These are phyloP conservation scores for Dorcoceras hygrometricum DNA, from an alignment of 257 asterid species.

Conservation along the genomic window DNA sequence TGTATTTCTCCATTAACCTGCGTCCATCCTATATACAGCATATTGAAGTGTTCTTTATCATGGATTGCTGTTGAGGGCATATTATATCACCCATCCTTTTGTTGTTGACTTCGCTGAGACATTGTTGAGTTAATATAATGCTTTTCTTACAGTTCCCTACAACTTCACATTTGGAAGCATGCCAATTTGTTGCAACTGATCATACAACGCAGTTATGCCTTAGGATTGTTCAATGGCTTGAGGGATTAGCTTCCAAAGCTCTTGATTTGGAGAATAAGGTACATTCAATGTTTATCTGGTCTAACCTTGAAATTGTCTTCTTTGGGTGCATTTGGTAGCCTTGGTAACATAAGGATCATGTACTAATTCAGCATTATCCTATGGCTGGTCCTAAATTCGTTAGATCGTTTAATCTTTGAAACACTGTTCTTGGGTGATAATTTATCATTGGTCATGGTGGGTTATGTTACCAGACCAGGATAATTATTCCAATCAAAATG, in stretches of 20 bases:
- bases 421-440: too few species aligned
- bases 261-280: constrained; percentile 94
- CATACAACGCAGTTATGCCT: constrained; percentile 87
- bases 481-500: too few species aligned
- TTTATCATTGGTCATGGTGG: too few species aligned
- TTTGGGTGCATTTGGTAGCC: neutral
- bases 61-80: constrained; percentile 2
- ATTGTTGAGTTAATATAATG: constrained; percentile 25
- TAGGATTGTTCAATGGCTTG: constrained; percentile 97
- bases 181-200: constrained; percentile 67
- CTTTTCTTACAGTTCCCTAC: constrained; percentile 71
- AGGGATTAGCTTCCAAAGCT: constrained; percentile 90
- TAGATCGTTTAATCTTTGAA: too few species aligned
- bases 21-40: constrained; percentile 22
- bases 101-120: constrained; percentile 8
- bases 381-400: too few species aligned
- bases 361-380: too few species aligned
- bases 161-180: constrained; percentile 91
- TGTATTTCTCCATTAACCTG: constrained; percentile 4
- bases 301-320: constrained; percentile 16
- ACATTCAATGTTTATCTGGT: constrained; percentile 22
- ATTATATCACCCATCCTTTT: constrained; percentile 17
- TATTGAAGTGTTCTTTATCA: constrained; percentile 18
- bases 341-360: too few species aligned
- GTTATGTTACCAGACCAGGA: too few species aligned